phyloP scores from a whole-genome alignment of 208 protist genomes.

The Crithidia sp. region DNA sequence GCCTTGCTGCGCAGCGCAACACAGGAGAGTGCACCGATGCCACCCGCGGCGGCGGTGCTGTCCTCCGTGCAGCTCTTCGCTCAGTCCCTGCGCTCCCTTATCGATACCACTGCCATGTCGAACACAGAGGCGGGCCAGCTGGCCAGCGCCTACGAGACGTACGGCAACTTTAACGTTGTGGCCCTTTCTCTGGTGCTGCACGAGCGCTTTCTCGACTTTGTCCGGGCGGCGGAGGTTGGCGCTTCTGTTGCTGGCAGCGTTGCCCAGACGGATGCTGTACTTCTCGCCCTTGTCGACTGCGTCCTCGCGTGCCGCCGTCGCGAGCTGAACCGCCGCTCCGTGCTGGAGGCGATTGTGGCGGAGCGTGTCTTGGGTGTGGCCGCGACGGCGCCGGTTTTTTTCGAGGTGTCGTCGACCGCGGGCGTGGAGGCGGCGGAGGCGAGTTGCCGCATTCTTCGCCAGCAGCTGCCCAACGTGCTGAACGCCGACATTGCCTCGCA shows the following conservation, averaged over 20 bases:
- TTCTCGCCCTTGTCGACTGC: constrained; percentile 25
- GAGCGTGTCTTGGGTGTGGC: constrained; percentile 25
- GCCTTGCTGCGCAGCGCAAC: constrained; percentile 3
- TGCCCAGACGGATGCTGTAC: constrained; percentile 16
- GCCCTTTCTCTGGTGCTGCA: constrained; percentile 34
- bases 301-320: constrained; percentile 35
- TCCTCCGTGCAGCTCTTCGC: constrained; percentile 27
- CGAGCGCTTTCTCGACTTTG: constrained; percentile 22
- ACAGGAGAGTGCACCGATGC: not conserved
- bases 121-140: constrained; percentile 26
- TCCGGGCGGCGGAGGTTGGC: not conserved
- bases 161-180: constrained; percentile 35
- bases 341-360: constrained; percentile 34
- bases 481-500: constrained; percentile 16
- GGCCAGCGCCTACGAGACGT: constrained; percentile 32
- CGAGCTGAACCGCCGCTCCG: constrained; percentile 34
- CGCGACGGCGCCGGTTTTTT: constrained; percentile 26
- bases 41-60: constrained; percentile 6
- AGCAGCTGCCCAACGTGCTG: constrained; percentile 32
- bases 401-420: constrained; percentile 17
- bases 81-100: constrained; percentile 25
- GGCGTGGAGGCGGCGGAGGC: constrained; percentile 29
- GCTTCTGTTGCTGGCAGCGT: not conserved
- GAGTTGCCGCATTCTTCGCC: constrained; percentile 26
- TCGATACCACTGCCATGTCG: constrained; percentile 17